Evolutionary conservation across 306 rosid genomes (phyloP), one percentile per base, ranked within the genome.

Genomic region (Begonia masoniana): DNA sequence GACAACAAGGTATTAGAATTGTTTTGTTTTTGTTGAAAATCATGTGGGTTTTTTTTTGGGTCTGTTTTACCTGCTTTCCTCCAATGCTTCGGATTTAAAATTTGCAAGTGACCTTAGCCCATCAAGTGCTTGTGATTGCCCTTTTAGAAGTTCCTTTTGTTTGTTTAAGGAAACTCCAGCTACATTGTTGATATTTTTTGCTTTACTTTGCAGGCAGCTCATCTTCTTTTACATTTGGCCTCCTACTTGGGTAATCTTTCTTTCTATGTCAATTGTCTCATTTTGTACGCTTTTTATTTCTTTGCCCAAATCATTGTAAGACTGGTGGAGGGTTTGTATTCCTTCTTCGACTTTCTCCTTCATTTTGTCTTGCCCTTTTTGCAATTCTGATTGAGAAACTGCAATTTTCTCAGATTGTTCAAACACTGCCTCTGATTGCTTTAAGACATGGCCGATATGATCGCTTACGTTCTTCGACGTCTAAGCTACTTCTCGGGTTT

Each of bases 81-180:
- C 82, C 52, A 82, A 45, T 23, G 83, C 97, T 71, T 85, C 78
- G 6, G 81, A 67, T 61, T 82, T 87, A 69, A 67, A 72, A 35
- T 82, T 74, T 5, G 75, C 74, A 56, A 85, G 62, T n/a, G 77
- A 67, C 54, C 70, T 50, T 50, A 89, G 72, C 46, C 73, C 74
- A 55, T 76, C 47, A 15, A 89, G 78, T 5, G 97, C 87, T 4
- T 62, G 67, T 23, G 83, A 74, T 66, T 89, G 97, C 10, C 87
- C 94, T 41, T 80, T 75, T 47, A 85, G 62, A 61, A 85, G 95
- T 35, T 68, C 64, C 11, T 80, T 85, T 23, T 88, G 97, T 59
- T 88, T 88, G 58, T 80, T 81, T 48, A 85, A 73, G 1, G 97
- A 89, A 41, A 63, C 41, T 50, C 80, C 95, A 4, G 91, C 82